A percentile compares a stretch with the other conserved stretches of the same genome.
Conservation (phyloP, 23 red algal genomes). For the Gracilaria gracilis region DNA sequence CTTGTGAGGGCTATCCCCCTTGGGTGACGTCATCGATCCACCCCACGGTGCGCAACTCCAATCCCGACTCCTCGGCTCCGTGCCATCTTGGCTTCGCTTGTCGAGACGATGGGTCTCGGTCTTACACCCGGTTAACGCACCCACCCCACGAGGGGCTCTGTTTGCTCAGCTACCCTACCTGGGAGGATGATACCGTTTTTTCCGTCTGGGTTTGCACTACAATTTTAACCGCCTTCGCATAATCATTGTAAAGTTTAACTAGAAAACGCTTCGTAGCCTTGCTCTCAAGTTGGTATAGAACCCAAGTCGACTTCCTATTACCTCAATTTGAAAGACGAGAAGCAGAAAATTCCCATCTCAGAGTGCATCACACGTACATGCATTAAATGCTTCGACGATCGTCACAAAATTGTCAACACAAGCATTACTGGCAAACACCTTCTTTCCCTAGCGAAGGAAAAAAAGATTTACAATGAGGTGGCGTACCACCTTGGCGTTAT, state of each 20-base stretch:
- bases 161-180: too few species aligned
- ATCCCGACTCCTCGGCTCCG: too few species aligned
- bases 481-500: conserved; percentile 17
- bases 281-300: not conserved
- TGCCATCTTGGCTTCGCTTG: too few species aligned
- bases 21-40: too few species aligned
- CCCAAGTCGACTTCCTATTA: not conserved
- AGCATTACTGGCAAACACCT: not conserved
- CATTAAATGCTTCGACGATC: conserved; percentile 17
- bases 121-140: too few species aligned
- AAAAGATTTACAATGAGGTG: conserved; percentile 7
- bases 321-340: not conserved
- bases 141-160: too few species aligned
- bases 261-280: not conserved
- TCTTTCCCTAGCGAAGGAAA: not conserved
- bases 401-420: conserved; percentile 17
- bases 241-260: conserved; percentile 35
- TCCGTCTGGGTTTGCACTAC: not conserved
- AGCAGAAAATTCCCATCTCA: not conserved
- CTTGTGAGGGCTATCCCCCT: too few species aligned
- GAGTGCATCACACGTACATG: conserved; percentile 3
- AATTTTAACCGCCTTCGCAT: conserved; percentile 31
- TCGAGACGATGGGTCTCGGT: too few species aligned
- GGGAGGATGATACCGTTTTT: too few species aligned
- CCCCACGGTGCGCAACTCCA: too few species aligned